Evolutionary conservation across 2,329 filamentous ascomycete genomes (phyloP), one percentile per base, ranked within the genome.

Genomic region (Pochonia chlamydosporia): DNA sequence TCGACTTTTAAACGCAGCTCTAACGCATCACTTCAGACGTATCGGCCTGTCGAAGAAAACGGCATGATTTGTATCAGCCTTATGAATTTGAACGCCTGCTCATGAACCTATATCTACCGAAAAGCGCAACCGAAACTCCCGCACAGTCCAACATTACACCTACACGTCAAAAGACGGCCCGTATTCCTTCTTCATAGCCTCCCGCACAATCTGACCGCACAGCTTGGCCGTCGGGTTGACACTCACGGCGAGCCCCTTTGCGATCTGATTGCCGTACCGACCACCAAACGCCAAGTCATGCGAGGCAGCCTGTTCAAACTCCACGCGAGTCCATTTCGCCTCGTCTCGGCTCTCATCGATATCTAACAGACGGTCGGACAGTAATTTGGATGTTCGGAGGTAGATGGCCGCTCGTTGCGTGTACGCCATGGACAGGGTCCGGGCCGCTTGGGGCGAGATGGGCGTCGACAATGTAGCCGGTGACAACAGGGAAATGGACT

Each of bases 381-480:
- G 52, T 43, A 77, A 58, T 56, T 80, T 84, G 48, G 77, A 72
- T 2, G 80, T 81, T 53, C 72, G 71, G 52, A 82, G 75, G 54
- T 83, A 84, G 30, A 86, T 66, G 28, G 81, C 80, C 3, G 78
- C 86, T 42, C 85, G 76, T 62, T 91, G 87, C 0, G 85, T 89
- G 56, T 87, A 79, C 4, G 85, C 82, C 54, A 83, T 79, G 2
- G 83, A 80, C 8, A 92, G 67, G 0, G 85, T 83, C 48, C 78
- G 82, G 10, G 79, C 81, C 25, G 81, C 78, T 44, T 81, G 76
- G 6, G 80, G 74, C 2, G 85, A 89, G 28, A 89, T 69, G 13
- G 77, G 66, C 1, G 72, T 66, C 21, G 68, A 68, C 2, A 73
- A 61, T 1, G 69, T 73, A 1, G 65, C 57, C 0, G 83, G 84